A percentile compares a stretch with the other conserved stretches of the same genome.
These are phyloP conservation scores for Neurospora intermedia DNA, from an alignment of 495 filamentous ascomycete genomes.

Conservation along the genomic window DNA sequence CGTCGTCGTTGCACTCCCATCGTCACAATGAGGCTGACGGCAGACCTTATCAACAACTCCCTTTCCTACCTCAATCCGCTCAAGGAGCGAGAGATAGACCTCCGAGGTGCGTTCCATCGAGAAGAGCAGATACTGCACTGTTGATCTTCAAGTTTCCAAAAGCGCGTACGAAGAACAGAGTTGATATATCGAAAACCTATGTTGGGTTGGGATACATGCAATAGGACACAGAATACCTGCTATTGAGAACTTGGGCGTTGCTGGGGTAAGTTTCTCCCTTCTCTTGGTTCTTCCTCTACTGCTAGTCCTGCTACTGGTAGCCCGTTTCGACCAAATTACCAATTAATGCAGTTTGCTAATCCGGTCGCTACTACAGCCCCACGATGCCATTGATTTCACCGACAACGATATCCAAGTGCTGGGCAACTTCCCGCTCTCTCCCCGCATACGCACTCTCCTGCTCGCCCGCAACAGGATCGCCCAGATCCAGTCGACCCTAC, in stretches of 20 bases:
- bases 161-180: slow-evolving; percentile 44
- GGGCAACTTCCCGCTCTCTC: slow-evolving; percentile 88
- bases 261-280: slow-evolving; percentile 52
- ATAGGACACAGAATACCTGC: slow-evolving; percentile 95
- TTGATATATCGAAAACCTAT: slow-evolving; percentile 53
- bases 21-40: slow-evolving; percentile 75
- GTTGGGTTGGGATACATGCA: slow-evolving; percentile 23
- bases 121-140: slow-evolving; percentile 98
- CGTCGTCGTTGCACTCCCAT: neutral
- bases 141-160: slow-evolving; percentile 15
- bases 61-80: slow-evolving; percentile 96
- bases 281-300: neutral
- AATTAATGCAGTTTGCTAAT: neutral
- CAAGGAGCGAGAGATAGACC: slow-evolving; percentile 96
- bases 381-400: slow-evolving; percentile 95
- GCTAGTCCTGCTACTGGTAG: neutral
- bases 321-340: neutral
- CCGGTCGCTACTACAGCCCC: slow-evolving; percentile 34
- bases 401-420: slow-evolving; percentile 91
- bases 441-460: slow-evolving; percentile 74
- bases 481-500: slow-evolving; percentile 63
- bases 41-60: slow-evolving; percentile 82
- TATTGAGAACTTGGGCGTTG: slow-evolving; percentile 96
- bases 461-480: slow-evolving; percentile 81
- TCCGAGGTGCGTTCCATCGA: slow-evolving; percentile 92